These are phyloP conservation scores for Hypoxylon sp. DNA, from an alignment of 2,329 filamentous ascomycete species.

Conservation along the genomic window DNA sequence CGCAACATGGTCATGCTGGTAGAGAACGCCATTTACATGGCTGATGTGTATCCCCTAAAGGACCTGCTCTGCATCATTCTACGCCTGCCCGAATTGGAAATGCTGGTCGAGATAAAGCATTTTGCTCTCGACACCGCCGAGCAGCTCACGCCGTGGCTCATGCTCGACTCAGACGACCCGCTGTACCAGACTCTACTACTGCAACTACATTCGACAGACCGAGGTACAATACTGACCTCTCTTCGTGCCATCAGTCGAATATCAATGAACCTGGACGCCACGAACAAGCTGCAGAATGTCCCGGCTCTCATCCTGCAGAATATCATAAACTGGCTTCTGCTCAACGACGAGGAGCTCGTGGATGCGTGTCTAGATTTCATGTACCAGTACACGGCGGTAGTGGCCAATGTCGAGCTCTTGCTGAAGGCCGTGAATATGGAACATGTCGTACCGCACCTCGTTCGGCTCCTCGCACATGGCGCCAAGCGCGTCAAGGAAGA, in stretches of 20 bases:
- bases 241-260: constrained; percentile 85
- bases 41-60: constrained; percentile 76
- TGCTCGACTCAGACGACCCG: constrained; percentile 74
- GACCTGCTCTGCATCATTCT: constrained; percentile 86
- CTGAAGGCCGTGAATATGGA: constrained; percentile 68
- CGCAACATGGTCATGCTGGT: constrained; percentile 95
- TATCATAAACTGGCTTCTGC: constrained; percentile 75
- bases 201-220: constrained; percentile 73
- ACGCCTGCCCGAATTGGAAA: constrained; percentile 75
- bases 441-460: constrained; percentile 77
- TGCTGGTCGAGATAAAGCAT: constrained; percentile 84
- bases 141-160: constrained; percentile 83
- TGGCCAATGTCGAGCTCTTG: constrained; percentile 81
- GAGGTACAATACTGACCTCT: constrained; percentile 81
- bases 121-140: constrained; percentile 92
- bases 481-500: constrained; percentile 69
- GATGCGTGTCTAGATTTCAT: constrained; percentile 91
- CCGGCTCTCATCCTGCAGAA: constrained; percentile 70
- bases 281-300: constrained; percentile 78
- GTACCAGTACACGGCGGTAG: constrained; percentile 91
- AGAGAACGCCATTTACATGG: constrained; percentile 85
- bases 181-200: constrained; percentile 78
- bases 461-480: constrained; percentile 79
- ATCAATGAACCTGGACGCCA: constrained; percentile 83
- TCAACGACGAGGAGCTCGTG: constrained; percentile 90